Base-by-base conservation (phyloP, 23 red algal species). In the Gracilaria gracilis region DNA sequence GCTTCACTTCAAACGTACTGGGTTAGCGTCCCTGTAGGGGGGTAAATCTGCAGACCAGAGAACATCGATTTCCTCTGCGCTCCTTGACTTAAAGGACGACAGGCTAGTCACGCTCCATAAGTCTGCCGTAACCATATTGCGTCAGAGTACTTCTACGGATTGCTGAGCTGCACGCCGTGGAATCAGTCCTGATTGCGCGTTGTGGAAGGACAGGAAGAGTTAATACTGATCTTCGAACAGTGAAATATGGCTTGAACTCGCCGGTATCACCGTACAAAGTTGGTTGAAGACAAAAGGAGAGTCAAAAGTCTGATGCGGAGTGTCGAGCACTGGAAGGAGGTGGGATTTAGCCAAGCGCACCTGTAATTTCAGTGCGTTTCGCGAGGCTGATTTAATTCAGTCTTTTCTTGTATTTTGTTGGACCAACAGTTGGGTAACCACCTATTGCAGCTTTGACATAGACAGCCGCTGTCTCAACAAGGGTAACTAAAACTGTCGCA, bases 1-100 rank as follows among this genome's bases (percentile, higher is more conserved):
- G 29, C 2, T 29, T 16, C 28, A 9, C n/a, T 79, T 19, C 6
- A 33, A 76, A 71, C 80, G 11, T 84, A 84, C 89, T 44, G 78
- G 78, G 55, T 92, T 72, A 21, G 37, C 55, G 25, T 92, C 89
- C 57, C 89, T 74, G 15, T 53, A 72, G 5, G 62, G 17, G n/a
- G 89, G 89, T 21, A 92, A 75, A 61, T 57, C 67, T 8, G 89
- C 73, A 2, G 78, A 70, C 89, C 89, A 92, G 11, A 92, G 80
- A 55, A 73, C 62, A 38, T 92, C 89, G 53, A 92, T 84, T 75
- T 92, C 89, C 57, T 92, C 89, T 15, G 48, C 73, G 34, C 47
- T 71, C 34, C 89, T 74, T 21, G 78, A 57, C 32, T 62, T 50
- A 50, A 77, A 90, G 23, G 74, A 70, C 29, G 87, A 55, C 35